Evolutionary conservation across 768 basidiomycete species (phyloP), one percentile per base, ranked within the genome.

Genomic region (Agrocybe praecox): DNA sequence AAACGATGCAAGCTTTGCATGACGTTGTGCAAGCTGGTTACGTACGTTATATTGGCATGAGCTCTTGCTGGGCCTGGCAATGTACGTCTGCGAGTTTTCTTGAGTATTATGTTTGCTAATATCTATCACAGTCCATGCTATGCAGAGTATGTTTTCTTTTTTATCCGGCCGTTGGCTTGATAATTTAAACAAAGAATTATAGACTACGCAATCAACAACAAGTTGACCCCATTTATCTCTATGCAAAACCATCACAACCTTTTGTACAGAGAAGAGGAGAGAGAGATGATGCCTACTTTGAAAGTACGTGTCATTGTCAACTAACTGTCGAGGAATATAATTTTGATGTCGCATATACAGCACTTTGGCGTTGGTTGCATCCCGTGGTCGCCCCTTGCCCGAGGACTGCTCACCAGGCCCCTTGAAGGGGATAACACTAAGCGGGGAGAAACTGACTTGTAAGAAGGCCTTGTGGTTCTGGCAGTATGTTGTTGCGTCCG

Each of bases 1-100:
- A 84, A 63, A 82, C 80, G 7, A 88, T 88, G 86, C 80, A 84
- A 76, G 86, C 86, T 11, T 72, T 88, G n/a, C 83, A 88, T 52
- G 87, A 88, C 58, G 81, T 88, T 19, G 84, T 88, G 2, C 69
- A 86, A 61, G 81, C 82, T 1, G 87, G 87, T n/a, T 82, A 83
- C 53, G 87, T 82, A 21, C 76, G 87, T 36, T 88, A 85, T 59
- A 76, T 86, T 32, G 84, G 84, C 26, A 84, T 83, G 80, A 78
- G 76, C 42, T 82, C 81, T n/a, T 84, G 83, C 65, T 75, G 69
- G 56, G 83, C 83, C 1, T 84, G 74, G 68, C 83, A 84, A 67
- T 84, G 82, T 83, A 61, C 46, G 76, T 62, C 21, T 57, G 17
- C 40, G 6, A 26, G n/a, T n/a, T n/a, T 11, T 8, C 14, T 21